Conservation (phyloP, 2,329 filamentous ascomycete species). For the Alternaria viburni region DNA sequence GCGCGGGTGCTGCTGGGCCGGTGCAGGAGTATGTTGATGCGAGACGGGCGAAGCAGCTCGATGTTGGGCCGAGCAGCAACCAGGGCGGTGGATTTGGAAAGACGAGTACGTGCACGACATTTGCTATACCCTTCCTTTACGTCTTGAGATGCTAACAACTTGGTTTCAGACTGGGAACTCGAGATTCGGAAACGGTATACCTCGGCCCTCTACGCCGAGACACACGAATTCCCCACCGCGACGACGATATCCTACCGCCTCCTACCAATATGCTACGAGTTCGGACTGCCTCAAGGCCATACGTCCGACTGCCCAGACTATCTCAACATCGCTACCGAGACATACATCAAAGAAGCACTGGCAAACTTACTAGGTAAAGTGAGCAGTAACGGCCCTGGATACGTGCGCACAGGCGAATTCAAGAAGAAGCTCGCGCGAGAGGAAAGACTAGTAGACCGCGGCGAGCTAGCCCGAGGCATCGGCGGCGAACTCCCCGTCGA, state of each 20-base stretch:
- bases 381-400: conserved; percentile 60
- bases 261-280: conserved; percentile 70
- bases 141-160: conserved; percentile 8
- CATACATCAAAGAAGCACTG: conserved; percentile 67
- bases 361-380: conserved; percentile 62
- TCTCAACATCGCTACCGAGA: conserved; percentile 67
- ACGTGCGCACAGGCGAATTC: conserved; percentile 79
- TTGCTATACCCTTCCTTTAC: neutral
- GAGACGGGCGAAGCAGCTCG: conserved; percentile 55
- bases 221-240: conserved; percentile 67
- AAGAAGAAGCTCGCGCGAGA: conserved; percentile 75
- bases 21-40: conserved; percentile 47
- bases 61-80: conserved; percentile 68
- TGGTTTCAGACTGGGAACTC: conserved; percentile 61
- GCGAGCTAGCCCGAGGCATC: conserved; percentile 75
- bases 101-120: conserved; percentile 66
- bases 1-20: conserved; percentile 20
- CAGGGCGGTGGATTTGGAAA: conserved; percentile 79
- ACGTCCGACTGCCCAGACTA: conserved; percentile 62
- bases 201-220: conserved; percentile 66
- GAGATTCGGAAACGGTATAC: conserved; percentile 70
- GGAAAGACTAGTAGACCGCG: conserved; percentile 74
- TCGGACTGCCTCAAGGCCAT: conserved; percentile 63
- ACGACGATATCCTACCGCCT: conserved; percentile 65
- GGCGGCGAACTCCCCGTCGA: conserved; percentile 82